Conservation (phyloP, 2,329 filamentous ascomycete genomes). For the Stagonosporopsis vannaccii region DNA sequence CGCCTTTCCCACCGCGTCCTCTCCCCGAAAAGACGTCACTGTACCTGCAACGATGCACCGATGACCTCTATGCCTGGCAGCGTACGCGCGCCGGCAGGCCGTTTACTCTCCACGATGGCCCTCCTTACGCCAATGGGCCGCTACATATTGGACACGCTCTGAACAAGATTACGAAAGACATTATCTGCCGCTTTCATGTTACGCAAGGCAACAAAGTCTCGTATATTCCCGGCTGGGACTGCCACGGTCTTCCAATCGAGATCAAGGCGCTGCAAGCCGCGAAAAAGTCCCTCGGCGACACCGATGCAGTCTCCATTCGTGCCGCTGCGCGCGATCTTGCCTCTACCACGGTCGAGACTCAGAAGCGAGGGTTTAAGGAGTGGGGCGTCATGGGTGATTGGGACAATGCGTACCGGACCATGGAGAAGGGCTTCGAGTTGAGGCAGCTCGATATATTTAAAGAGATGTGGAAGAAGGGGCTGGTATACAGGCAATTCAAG, state of each 20-base stretch:
- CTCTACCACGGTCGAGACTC: slow-evolving; percentile 70
- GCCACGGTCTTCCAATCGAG: slow-evolving; percentile 96
- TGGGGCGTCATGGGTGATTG: slow-evolving; percentile 85
- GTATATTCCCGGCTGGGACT: slow-evolving; percentile 96
- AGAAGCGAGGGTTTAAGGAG: slow-evolving; percentile 75
- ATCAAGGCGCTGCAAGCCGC: slow-evolving; percentile 81
- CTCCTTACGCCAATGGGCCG: slow-evolving; percentile 92
- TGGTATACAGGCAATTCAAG: slow-evolving; percentile 81
- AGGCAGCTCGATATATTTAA: slow-evolving; percentile 78
- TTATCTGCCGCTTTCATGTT: slow-evolving; percentile 83
- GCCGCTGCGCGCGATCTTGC: slow-evolving; percentile 71
- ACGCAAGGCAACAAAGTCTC: slow-evolving; percentile 77
- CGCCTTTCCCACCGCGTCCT: slow-evolving; percentile 58
- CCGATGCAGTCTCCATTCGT: slow-evolving; percentile 65
- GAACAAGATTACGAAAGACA: slow-evolving; percentile 97
- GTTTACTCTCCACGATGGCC: slow-evolving; percentile 92
- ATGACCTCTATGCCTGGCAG: slow-evolving; percentile 93
- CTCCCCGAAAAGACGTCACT: slow-evolving; percentile 35
- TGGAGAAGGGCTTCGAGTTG: slow-evolving; percentile 78
- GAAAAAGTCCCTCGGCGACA: slow-evolving; percentile 49
- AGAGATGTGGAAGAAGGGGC: slow-evolving; percentile 71
- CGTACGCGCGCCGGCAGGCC: slow-evolving; percentile 54
- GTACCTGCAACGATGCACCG: slow-evolving; percentile 79
- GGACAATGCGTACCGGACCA: slow-evolving; percentile 78
- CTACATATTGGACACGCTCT: slow-evolving; percentile 93